Evolutionary conservation across 805 yeast genomes (phyloP).

Genomic region (Myxozyma nipponensis): DNA sequence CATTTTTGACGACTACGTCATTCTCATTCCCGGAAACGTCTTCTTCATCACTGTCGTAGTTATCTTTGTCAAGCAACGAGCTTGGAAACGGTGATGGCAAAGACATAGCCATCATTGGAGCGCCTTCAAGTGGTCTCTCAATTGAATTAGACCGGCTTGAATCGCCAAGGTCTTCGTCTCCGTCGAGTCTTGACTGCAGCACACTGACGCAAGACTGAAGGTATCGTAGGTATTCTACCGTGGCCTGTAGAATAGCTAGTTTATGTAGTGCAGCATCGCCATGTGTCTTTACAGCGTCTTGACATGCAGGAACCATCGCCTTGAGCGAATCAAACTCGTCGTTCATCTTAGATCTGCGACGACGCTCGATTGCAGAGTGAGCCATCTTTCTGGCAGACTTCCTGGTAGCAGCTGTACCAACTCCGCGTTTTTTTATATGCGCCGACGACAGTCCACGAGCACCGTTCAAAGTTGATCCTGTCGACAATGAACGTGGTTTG

Average conservation of each 20-base stretch:
- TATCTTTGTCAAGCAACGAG: background rate
- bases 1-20: slow-evolving; percentile 4
- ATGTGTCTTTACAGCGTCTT: slow-evolving; percentile 42
- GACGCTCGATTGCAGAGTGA: slow-evolving; percentile 76
- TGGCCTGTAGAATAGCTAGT: slow-evolving; percentile 72
- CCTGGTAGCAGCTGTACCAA: slow-evolving; percentile 23
- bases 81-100: background rate
- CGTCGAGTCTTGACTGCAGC: slow-evolving; percentile 11
- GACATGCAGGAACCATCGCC: slow-evolving; percentile 73
- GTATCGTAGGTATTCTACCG: slow-evolving; percentile 74
- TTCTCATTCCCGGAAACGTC: slow-evolving; percentile 31
- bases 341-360: slow-evolving; percentile 73
- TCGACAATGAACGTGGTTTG: background rate
- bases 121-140: too few relatives aligned
- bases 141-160: background rate
- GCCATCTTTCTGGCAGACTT: slow-evolving; percentile 51
- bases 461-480: background rate
- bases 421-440: slow-evolving; percentile 8
- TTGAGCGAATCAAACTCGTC: slow-evolving; percentile 79
- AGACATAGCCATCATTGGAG: background rate
- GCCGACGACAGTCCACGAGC: background rate
- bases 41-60: background rate
- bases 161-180: background rate
- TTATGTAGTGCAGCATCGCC: slow-evolving; percentile 68
- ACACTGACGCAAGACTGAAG: slow-evolving; percentile 43